Evolutionary conservation across 2,329 filamentous ascomycete genomes (phyloP).

Genomic region (Golovinomyces cichoracearum): DNA sequence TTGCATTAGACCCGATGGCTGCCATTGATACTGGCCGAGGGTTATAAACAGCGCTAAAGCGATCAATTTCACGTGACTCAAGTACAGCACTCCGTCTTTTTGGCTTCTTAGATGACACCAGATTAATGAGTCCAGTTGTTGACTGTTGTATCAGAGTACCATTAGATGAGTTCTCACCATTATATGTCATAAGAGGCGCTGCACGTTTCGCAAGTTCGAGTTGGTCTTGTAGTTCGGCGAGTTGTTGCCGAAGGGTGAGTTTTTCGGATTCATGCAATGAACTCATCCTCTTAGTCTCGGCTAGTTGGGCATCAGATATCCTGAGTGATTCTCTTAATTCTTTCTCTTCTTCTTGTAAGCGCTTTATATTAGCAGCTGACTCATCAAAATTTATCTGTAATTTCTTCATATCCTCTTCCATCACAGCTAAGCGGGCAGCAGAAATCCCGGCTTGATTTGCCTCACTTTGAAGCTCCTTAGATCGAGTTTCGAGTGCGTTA

Average conservation of each 20-base stretch:
- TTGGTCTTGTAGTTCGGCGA: conserved; percentile 75
- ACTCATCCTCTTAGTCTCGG: conserved; percentile 49
- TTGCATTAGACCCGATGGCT: conserved; percentile 34
- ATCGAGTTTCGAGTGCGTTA: conserved; percentile 64
- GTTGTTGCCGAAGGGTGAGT: conserved; percentile 57
- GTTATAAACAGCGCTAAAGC: conserved; percentile 80
- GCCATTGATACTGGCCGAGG: conserved; percentile 94
- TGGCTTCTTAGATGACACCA: conserved; percentile 90
- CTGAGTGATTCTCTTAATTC: conserved; percentile 61
- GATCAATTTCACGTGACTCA: conserved; percentile 61
- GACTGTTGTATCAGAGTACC: conserved; percentile 30
- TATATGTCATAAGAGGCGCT: conserved; percentile 34
- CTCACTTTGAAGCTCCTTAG: conserved; percentile 85
- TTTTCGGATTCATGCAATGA: conserved; percentile 65
- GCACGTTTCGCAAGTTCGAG: conserved; percentile 58
- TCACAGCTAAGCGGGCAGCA: conserved; percentile 62
- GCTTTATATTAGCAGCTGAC: conserved; percentile 68
- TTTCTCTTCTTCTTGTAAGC: conserved; percentile 83
- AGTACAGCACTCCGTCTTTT: conserved; percentile 80
- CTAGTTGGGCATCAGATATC: conserved; percentile 53
- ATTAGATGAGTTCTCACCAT: conserved; percentile 41
- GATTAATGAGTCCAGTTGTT: conserved; percentile 66
- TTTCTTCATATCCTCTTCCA: conserved; percentile 91
- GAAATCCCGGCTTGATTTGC: conserved; percentile 95
- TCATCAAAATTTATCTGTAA: conserved; percentile 75